Base-by-base conservation (phyloP, 2,329 filamentous ascomycete genomes). In the Mycocentrospora acerina region DNA sequence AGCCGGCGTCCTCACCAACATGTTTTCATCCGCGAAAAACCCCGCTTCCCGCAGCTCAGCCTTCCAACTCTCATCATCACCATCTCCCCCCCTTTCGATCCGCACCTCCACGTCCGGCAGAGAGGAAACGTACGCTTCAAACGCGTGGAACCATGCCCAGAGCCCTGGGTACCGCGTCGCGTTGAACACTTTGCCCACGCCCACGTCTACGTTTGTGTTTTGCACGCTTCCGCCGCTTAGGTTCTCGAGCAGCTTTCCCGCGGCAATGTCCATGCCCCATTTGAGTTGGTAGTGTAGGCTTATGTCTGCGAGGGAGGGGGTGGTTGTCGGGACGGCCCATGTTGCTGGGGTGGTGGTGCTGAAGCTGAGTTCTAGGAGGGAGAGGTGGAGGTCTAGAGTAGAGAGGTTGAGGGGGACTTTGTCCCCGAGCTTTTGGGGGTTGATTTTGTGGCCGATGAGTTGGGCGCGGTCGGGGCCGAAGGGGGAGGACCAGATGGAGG, bases 191-290 rank as follows among this genome's bases (percentile, higher is more conserved):
- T 6, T 9, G 1, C 37, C 35, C 7, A 53, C 56, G 5, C 46
- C 40, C 3, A 60, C 32, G 19, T 46, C 41, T 2, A 52, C 44
- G 1, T 33, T 8, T 1, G 35, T 44, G 40, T 70, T 62, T 9
- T 35, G 7, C 3, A 59, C 57, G 3, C 55, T 60, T 9, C 69
- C 68, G 9, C 53, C 64, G 0, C 62, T 69, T 1, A 72, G 44
- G 39, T 69, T 61, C 7, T 59, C 48, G 15, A 67, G 56, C 0
- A 64, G 57, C 10, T 55, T 51, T 0, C 69, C 68, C 4, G 48
- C 48, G 1, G 66, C 59, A 16, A 72, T 70, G 12, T 70, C 66
- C 1, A 54, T 47, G 6, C 62, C 69, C 69, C 69, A 72, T 1
- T 55, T 36, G 0, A 71, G 40, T 32, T 72, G 65, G 28, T 70